A percentile compares a stretch with the other conserved stretches of the same genome.
Evolutionary conservation across 257 asterid species (phyloP).

Genomic region (Salvia miltiorrhiza): DNA sequence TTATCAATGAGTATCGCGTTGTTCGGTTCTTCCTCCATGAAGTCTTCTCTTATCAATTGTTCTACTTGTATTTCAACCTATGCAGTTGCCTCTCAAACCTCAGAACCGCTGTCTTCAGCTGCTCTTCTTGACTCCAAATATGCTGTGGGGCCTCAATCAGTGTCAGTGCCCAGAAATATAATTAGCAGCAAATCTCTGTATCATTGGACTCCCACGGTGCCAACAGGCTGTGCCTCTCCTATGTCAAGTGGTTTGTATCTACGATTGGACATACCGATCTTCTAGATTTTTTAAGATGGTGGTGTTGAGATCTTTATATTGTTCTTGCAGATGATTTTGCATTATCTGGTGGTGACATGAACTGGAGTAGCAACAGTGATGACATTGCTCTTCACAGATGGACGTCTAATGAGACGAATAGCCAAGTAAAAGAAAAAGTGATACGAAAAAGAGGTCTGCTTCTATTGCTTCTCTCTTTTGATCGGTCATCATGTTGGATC

Average conservation of each 20-base stretch:
- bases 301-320: background rate
- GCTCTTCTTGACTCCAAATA: slow-evolving; percentile 38
- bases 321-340: slow-evolving; percentile 46
- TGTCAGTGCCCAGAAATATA: slow-evolving; percentile 35
- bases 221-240: slow-evolving; percentile 32
- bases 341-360: slow-evolving; percentile 24
- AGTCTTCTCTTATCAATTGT: background rate
- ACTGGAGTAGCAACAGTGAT: slow-evolving; percentile 51
- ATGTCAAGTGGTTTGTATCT: slow-evolving; percentile 45
- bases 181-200: slow-evolving; percentile 27
- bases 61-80: slow-evolving; percentile 15
- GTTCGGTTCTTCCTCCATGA: background rate
- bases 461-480: background rate
- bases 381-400: slow-evolving; percentile 37
- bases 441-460: slow-evolving; percentile 48
- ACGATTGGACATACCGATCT: background rate
- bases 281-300: background rate
- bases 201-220: slow-evolving; percentile 37
- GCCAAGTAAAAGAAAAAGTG: slow-evolving; percentile 29
- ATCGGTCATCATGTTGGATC: background rate
- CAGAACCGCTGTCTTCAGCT: slow-evolving; percentile 41
- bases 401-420: slow-evolving; percentile 26
- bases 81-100: slow-evolving; percentile 42
- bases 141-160: slow-evolving; percentile 41
- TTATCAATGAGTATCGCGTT: background rate